Base-by-base conservation (phyloP, 2,329 filamentous ascomycete genomes). In the Aureobasidium sp. region DNA sequence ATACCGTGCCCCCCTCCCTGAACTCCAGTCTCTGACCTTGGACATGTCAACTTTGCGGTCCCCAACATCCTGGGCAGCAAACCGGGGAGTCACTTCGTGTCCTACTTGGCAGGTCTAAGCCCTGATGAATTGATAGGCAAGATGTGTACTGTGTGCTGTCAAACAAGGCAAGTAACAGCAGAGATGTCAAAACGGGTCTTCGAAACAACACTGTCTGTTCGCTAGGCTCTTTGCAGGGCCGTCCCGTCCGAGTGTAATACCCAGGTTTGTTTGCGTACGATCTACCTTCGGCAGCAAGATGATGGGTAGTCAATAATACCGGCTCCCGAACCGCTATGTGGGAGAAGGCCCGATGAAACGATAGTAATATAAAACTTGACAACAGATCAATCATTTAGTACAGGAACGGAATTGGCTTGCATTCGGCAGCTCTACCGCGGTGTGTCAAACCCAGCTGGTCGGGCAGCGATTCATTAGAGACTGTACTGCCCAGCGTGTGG, bases 161-260 rank as follows among this genome's bases (percentile, higher is more conserved):
- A 49, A 49, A 58, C 43, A 58, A 58, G 42, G 55, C 55, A 49
- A 58, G 43, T 58, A 49, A 43, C 33, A 47, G 42, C 10, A 49
- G 17, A 47, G 33, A 17, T 31, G 23, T 47, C 42, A 21, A 49
- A 47, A 47, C 3, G 31, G 23, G 31, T 40, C 25, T 58, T 40
- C 35, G 43, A 58, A 49, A 49, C 42, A 37, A 31, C n/a, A 15
- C 11, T 49, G 17, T 29, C 23, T 33, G 17, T 47, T 43, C 43
- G 25, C 31, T 40, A 29, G 42, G 43, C 42, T 40, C 19, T n/a
- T 37, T 19, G 40, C 40, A 37, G 53, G 38, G 40, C 53, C 53
- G 38, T 57, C 40, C 53, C 53, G 40, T 13, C 27, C 29, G 53
- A 19, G 10, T 37, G 53, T 57, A 37, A 46, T 46, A 46, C 17